Conservation (phyloP, 768 basidiomycete species). For the Mycena galopus region DNA sequence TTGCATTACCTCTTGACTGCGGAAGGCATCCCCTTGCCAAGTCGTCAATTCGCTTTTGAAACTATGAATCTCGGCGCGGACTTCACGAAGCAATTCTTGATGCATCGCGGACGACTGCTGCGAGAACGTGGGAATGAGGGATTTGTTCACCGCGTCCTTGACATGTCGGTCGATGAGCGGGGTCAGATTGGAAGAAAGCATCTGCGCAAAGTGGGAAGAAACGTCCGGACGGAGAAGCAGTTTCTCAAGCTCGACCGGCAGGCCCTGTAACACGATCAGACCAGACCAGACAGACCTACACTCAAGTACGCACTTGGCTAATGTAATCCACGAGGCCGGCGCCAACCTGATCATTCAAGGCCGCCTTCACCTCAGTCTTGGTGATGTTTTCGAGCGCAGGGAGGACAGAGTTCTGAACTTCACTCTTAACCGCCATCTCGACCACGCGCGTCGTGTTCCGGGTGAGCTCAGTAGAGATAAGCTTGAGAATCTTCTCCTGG, state of each 20-base stretch:
- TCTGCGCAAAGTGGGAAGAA: slow-evolving; percentile 80
- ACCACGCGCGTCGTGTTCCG: slow-evolving; percentile 91
- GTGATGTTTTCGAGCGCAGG: slow-evolving; percentile 88
- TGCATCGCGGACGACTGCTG: slow-evolving; percentile 83
- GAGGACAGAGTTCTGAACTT: slow-evolving; percentile 86
- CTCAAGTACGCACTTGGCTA: slow-evolving; percentile 68
- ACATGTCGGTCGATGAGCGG: slow-evolving; percentile 86
- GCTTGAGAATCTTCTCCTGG: slow-evolving; percentile 90
- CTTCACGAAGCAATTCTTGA: slow-evolving; percentile 82
- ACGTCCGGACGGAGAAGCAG: slow-evolving; percentile 82
- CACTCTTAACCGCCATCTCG: slow-evolving; percentile 88
- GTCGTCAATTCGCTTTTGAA: slow-evolving; percentile 84
- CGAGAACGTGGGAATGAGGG: slow-evolving; percentile 80
- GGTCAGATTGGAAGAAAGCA: slow-evolving; percentile 77
- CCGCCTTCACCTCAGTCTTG: slow-evolving; percentile 82
- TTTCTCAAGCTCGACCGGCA: slow-evolving; percentile 86
- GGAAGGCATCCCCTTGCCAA: slow-evolving; percentile 86
- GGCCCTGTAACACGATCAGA: slow-evolving; percentile 58
- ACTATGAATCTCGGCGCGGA: slow-evolving; percentile 79
- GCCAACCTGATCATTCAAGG: slow-evolving; percentile 83
- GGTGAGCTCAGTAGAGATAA: slow-evolving; percentile 88
- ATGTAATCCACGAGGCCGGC: slow-evolving; percentile 79
- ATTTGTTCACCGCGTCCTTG: slow-evolving; percentile 82
- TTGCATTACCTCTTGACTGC: slow-evolving; percentile 79
- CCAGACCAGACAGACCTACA: slow-evolving; percentile 19